phyloP scores from a whole-genome alignment of 495 filamentous ascomycete species.

The Aspergillus heteromorphus region DNA sequence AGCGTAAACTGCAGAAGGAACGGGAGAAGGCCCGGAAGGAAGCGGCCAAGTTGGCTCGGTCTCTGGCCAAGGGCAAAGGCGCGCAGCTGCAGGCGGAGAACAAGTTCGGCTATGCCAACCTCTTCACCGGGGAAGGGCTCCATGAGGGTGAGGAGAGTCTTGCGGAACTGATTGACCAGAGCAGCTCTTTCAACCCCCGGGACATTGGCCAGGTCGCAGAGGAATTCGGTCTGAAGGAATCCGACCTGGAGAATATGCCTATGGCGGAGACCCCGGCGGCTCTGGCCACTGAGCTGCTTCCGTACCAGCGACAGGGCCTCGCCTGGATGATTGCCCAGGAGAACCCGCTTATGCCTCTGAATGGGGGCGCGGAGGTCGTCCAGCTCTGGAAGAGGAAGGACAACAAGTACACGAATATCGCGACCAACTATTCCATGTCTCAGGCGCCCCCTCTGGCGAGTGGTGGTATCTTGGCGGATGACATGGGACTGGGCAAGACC shows the following conservation, averaged over 20 bases:
- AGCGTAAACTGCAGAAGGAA: conserved; percentile 24
- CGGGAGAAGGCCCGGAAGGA: conserved; percentile 42
- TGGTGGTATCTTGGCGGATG: conserved; percentile 85
- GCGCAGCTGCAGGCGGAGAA: conserved; percentile 25
- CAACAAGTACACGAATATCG: conserved; percentile 64
- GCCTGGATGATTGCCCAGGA: conserved; percentile 80
- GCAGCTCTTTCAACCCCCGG: conserved; percentile 64
- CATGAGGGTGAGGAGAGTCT: conserved; percentile 36
- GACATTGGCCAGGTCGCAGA: conserved; percentile 64
- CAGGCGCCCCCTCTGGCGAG: conserved; percentile 58
- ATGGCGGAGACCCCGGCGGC: conserved; percentile 60
- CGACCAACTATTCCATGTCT: conserved; percentile 62
- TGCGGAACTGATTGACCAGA: conserved; percentile 60
- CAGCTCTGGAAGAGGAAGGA: conserved; percentile 70
- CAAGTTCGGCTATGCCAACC: conserved; percentile 27
- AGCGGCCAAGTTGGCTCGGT: conserved; percentile 43
- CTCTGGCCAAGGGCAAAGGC: conserved; percentile 36
- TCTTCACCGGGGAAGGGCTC: conserved; percentile 21
- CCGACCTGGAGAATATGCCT: conserved; percentile 66
- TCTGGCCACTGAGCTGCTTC: conserved; percentile 62
- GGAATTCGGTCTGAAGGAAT: conserved; percentile 62
- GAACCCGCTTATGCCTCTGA: conserved; percentile 56
- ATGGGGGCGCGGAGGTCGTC: conserved; percentile 59
- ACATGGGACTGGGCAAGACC: conserved; percentile 95
- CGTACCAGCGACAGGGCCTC: conserved; percentile 80